Conservation (phyloP, 352 stramenopile species). For the Phytophthora europaea region DNA sequence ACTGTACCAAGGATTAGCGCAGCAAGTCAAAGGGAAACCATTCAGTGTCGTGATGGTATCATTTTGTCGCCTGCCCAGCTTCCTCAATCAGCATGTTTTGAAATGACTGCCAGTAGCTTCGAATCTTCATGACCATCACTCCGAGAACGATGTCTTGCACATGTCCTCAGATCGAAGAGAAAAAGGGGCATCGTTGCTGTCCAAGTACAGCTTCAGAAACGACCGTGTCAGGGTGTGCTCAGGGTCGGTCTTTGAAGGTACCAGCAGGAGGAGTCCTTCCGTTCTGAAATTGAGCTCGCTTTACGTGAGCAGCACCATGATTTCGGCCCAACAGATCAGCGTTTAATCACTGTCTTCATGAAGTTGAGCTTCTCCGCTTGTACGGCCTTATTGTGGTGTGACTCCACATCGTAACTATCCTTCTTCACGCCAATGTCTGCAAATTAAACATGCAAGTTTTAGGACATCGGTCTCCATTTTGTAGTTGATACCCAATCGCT, state of each 20-base stretch:
- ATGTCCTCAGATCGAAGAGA: constrained; percentile 11
- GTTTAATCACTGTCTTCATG: constrained; percentile 9
- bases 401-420: constrained; percentile 20
- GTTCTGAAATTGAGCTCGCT: constrained; percentile 20
- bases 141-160: constrained; percentile 27
- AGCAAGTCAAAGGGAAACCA: no score
- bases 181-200: not conserved
- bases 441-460: not conserved
- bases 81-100: constrained; percentile 28
- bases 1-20: no score
- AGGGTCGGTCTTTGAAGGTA: not conserved
- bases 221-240: constrained; percentile 8
- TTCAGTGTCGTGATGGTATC: no score
- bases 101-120: constrained; percentile 26
- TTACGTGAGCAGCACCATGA: constrained; percentile 26
- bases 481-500: not conserved
- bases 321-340: constrained; percentile 19
- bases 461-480: not conserved
- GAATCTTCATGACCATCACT: constrained; percentile 27
- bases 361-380: constrained; percentile 27
- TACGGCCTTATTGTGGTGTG: constrained; percentile 11
- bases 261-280: constrained; percentile 19
- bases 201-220: constrained; percentile 30
- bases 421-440: constrained; percentile 17
- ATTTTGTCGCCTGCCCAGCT: constrained; percentile 1